Conservation (phyloP, 1,284 basidiomycete species). For the Moniliella sp. region DNA sequence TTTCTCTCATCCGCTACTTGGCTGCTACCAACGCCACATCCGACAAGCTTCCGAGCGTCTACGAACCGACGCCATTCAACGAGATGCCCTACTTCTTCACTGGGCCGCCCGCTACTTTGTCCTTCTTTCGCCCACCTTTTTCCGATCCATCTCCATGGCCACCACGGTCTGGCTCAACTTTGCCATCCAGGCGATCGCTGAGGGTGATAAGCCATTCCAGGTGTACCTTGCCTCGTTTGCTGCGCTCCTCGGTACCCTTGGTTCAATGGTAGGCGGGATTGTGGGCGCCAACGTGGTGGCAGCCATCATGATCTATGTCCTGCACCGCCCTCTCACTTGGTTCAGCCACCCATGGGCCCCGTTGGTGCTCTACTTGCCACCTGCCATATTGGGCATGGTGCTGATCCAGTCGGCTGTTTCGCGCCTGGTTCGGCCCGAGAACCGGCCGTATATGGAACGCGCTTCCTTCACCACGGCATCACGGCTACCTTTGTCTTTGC, state of each 20-base stretch:
- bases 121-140: conserved; percentile 37
- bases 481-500: conserved; percentile 1
- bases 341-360: conserved; percentile 46
- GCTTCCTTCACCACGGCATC: conserved; percentile 8
- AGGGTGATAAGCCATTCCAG: conserved; percentile 25
- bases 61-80: conserved; percentile 5
- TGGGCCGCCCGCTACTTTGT: conserved; percentile 36
- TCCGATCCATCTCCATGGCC: conserved; percentile 23
- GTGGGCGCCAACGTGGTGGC: conserved; percentile 53
- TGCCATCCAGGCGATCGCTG: conserved; percentile 24
- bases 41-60: conserved; percentile 23
- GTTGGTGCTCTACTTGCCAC: conserved; percentile 55
- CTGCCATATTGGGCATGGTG: conserved; percentile 42
- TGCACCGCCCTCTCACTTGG: conserved; percentile 42
- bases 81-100: conserved; percentile 48
- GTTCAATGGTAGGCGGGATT: conserved; percentile 30
- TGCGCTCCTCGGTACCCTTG: not conserved
- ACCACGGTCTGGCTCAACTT: conserved; percentile 25
- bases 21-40: too few relatives aligned
- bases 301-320: conserved; percentile 44
- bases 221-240: not conserved
- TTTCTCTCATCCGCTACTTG: conserved; percentile 62
- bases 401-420: conserved; percentile 46
- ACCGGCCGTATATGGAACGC: conserved; percentile 25
- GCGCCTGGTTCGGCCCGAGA: conserved; percentile 31